These are phyloP conservation scores for Aspergillus transmontanensis DNA, from an alignment of 2,329 filamentous ascomycete species.

Conservation along the genomic window DNA sequence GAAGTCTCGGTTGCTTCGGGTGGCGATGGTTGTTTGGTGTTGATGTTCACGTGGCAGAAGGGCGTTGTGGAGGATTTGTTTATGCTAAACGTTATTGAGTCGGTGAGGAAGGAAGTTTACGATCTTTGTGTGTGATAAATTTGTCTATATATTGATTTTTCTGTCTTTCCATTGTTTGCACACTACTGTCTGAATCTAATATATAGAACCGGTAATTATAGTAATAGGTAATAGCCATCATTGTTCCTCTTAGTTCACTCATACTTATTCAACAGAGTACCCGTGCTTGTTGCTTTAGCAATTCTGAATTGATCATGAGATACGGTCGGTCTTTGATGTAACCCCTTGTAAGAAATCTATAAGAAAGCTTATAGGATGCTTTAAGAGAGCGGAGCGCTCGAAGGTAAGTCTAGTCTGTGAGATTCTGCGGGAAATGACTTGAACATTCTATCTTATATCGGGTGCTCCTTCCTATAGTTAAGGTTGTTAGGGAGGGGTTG, in stretches of 20 bases:
- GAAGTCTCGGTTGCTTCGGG: conserved; percentile 47
- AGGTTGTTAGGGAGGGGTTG: neutral
- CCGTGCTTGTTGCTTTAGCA: too few relatives aligned
- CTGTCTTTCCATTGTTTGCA: neutral
- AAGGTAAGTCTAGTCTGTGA: neutral
- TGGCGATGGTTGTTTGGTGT: conserved; percentile 44
- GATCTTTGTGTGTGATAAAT: conserved; percentile 1
- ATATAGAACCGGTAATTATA: neutral
- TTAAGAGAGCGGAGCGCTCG: too few relatives aligned
- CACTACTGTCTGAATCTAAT: too few relatives aligned
- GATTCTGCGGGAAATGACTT: neutral
- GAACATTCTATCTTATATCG: neutral
- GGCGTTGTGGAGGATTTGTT: conserved; percentile 35
- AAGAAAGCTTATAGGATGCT: too few relatives aligned
- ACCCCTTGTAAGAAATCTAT: too few relatives aligned
- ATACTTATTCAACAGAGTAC: neutral
- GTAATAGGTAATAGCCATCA: neutral
- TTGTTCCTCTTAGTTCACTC: too few relatives aligned
- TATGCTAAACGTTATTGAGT: conserved; percentile 23
- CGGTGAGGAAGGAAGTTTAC: conserved; percentile 19
- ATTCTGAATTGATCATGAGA: too few relatives aligned
- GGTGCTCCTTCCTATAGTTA: neutral
- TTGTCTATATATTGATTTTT: neutral
- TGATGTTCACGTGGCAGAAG: conserved; percentile 47
- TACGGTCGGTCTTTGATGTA: too few relatives aligned